phyloP scores from a whole-genome alignment of 2,329 filamentous ascomycete species.

The Talaromyces sp. region DNA sequence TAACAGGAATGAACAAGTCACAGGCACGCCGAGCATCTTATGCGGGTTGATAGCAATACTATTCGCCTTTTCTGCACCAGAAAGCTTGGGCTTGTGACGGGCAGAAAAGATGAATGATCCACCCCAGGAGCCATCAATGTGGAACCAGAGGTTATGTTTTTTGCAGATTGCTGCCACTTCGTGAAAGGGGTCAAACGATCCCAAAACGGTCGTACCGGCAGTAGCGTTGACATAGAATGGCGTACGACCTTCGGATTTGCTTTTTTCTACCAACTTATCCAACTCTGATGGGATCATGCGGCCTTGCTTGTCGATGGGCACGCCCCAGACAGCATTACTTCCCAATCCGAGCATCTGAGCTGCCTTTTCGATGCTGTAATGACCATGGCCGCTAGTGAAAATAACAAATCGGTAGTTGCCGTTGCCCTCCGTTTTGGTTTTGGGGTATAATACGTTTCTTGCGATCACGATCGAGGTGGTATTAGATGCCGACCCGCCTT shows the following conservation, averaged over 20 bases:
- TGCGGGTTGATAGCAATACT: conserved; percentile 88
- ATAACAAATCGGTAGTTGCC: conserved; percentile 65
- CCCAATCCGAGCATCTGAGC: conserved; percentile 89
- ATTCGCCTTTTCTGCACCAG: conserved; percentile 71
- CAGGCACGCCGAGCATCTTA: conserved; percentile 91
- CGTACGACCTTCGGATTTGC: conserved; percentile 67
- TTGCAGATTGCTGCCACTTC: conserved; percentile 70
- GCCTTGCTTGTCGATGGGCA: conserved; percentile 71
- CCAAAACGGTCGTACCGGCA: conserved; percentile 88
- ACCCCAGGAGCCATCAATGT: conserved; percentile 91
- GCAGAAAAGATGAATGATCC: conserved; percentile 75
- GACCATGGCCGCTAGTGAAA: conserved; percentile 86
- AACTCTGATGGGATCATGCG: conserved; percentile 69
- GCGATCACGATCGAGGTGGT: conserved; percentile 82
- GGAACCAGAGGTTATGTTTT: conserved; percentile 77
- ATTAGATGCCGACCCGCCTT: conserved; percentile 83
- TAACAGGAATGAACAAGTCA: conserved; percentile 88
- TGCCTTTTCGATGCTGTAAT: conserved; percentile 93
- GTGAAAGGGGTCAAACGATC: conserved; percentile 79
- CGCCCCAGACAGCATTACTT: conserved; percentile 66
- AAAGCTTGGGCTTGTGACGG: conserved; percentile 63
- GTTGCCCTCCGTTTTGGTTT: conserved; percentile 73
- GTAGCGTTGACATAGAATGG: conserved; percentile 96
- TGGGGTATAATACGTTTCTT: conserved; percentile 78
- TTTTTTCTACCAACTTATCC: conserved; percentile 59